Base-by-base conservation (phyloP, 129 eudicot species). In the Centrapalus pauciflorus region DNA sequence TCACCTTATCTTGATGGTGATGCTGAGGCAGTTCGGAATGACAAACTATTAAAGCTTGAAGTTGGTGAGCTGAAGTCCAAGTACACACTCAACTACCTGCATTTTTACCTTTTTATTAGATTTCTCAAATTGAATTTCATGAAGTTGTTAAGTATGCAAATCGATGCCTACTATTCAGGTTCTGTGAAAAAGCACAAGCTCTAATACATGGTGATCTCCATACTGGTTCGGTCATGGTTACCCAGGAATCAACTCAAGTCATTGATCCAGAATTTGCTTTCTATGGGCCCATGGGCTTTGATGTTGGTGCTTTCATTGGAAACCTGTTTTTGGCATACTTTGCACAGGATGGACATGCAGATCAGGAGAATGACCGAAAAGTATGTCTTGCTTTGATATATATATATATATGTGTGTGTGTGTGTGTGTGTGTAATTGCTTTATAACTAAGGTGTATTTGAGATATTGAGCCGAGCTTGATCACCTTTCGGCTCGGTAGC, bases 211-310 rank as follows among this genome's bases (percentile, higher is more conserved):
- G 98, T 13, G 98, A 93, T 84, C 96, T 88, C 50, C 98, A 93
- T 75, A 93, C 96, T 12, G 85, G 98, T 76, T 93, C 98, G 1
- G 76, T 93, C 64, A 93, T 93, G 96, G 98, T 89, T 72, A 88
- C 98, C 14, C 66, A 50, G 16, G 85, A 78, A 62, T 93, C 98
- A 76, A 88, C 96, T 67, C 96, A 93, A 76, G 91, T 88, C 46
- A 93, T 93, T 50, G 98, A 93, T 80, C 98, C 98, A 48, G 96
- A 93, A 74, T 93, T 93, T 76, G 83, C 90, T 75, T 93, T 92
- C 67, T 92, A 92, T 40, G 96, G 87, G 57, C 98, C 96, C 13
- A 92, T 92, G 85, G 98, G 98, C 20, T 92, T 76, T 71, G 98
- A 92, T 65, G 64, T 92, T 70, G 98, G 98, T 79, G 98, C 98